Percentiles rank a stretch among this genome's conserved stretches.
These are phyloP conservation scores for Penicillium sp. DNA, from an alignment of 2,329 filamentous ascomycete species.

Conservation along the genomic window DNA sequence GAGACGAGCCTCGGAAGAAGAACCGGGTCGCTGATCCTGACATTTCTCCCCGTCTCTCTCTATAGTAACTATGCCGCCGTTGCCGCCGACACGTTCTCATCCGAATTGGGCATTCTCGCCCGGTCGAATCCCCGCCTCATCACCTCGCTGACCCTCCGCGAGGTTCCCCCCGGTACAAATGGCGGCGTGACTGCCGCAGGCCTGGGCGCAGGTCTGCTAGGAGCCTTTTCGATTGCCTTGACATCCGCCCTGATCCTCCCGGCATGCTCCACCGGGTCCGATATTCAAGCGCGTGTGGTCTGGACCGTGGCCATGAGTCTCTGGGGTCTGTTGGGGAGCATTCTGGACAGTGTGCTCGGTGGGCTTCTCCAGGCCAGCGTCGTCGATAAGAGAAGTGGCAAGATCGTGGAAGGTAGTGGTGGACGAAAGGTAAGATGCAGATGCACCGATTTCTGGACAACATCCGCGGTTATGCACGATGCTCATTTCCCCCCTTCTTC, in stretches of 20 bases:
- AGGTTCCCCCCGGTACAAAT: constrained; percentile 86
- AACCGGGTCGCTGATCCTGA: not conserved
- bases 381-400: constrained; percentile 73
- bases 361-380: constrained; percentile 82
- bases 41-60: too few species aligned
- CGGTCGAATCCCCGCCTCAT: constrained; percentile 72
- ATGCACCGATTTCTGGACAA: too few species aligned
- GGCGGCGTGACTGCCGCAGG: constrained; percentile 79
- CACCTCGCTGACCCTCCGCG: constrained; percentile 67
- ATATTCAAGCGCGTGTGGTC: constrained; percentile 49
- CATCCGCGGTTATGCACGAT: too few species aligned
- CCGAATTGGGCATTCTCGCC: constrained; percentile 88
- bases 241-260: constrained; percentile 64
- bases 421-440: constrained; percentile 50
- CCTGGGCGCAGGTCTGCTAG: constrained; percentile 65
- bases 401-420: constrained; percentile 81
- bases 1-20: too few species aligned
- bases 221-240: constrained; percentile 64
- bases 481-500: too few species aligned
- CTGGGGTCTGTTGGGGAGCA: constrained; percentile 71
- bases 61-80: constrained; percentile 77
- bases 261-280: constrained; percentile 48
- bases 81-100: constrained; percentile 88
- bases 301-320: constrained; percentile 54
- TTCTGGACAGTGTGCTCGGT: constrained; percentile 83